Evolutionary conservation across 495 filamentous ascomycete species (phyloP).

Genomic region (Arthonia radiata): DNA sequence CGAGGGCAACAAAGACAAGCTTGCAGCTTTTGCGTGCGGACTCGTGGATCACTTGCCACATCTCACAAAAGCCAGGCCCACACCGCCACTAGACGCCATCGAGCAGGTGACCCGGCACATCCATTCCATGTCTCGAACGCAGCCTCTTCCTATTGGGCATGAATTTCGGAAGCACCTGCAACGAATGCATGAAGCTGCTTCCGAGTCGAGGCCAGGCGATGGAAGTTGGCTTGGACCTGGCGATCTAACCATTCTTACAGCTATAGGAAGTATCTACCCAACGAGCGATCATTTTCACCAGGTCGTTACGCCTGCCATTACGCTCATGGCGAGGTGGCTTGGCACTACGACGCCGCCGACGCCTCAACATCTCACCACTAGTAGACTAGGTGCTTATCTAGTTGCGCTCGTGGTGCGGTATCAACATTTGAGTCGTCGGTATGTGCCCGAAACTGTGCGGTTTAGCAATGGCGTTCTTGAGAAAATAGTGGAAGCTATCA

Average conservation of each 20-base stretch:
- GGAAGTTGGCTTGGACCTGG: slow-evolving; percentile 45
- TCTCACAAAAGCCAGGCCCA: slow-evolving; percentile 26
- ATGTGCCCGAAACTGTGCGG: slow-evolving; percentile 67
- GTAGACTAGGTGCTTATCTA: slow-evolving; percentile 69
- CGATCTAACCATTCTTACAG: slow-evolving; percentile 60
- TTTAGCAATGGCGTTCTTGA: slow-evolving; percentile 51
- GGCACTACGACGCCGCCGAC: slow-evolving; percentile 33
- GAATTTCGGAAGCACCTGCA: slow-evolving; percentile 52
- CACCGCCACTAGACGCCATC: slow-evolving; percentile 30
- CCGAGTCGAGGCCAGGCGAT: no score
- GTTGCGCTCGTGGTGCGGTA: slow-evolving; percentile 55
- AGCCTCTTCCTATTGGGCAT: slow-evolving; percentile 47
- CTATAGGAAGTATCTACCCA: slow-evolving; percentile 64
- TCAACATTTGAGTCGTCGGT: slow-evolving; percentile 55
- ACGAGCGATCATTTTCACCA: slow-evolving; percentile 94
- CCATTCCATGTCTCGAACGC: slow-evolving; percentile 66
- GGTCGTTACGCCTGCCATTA: slow-evolving; percentile 67
- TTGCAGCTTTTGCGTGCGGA: slow-evolving; percentile 44
- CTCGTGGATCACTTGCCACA: slow-evolving; percentile 60
- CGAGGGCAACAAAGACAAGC: slow-evolving; percentile 58
- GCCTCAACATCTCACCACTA: slow-evolving; percentile 36
- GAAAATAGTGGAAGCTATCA: no score
- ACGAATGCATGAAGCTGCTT: slow-evolving; percentile 29
- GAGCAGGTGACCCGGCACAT: slow-evolving; percentile 54
- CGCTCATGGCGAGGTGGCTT: slow-evolving; percentile 61